A percentile compares a stretch with the other conserved stretches of the same genome.
phyloP scores from a whole-genome alignment of 2,329 filamentous ascomycete species.

The Beauveria sp. region DNA sequence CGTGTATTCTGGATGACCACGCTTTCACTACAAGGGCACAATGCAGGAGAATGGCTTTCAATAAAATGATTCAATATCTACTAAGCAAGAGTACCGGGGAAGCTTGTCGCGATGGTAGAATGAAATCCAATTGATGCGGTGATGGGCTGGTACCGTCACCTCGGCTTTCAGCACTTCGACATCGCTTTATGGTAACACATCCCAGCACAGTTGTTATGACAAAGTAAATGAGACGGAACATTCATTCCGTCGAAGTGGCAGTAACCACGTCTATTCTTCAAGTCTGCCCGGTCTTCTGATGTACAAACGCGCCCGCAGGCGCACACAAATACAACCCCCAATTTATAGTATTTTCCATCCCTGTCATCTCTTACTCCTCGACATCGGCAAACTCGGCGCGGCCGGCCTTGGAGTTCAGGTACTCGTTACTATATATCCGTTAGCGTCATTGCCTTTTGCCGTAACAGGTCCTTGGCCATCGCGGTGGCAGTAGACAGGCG shows the following conservation, averaged over 20 bases:
- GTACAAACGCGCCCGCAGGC: constrained; percentile 27
- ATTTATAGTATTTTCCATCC: constrained; percentile 17
- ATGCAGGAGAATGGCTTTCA: neutral
- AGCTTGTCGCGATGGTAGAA: no score
- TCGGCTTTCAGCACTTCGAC: neutral
- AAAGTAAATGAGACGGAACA: constrained; percentile 9
- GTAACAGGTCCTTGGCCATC: no score
- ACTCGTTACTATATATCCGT: constrained; percentile 56
- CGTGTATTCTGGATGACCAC: neutral
- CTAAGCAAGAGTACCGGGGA: no score
- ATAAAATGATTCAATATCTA: neutral
- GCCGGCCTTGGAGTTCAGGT: constrained; percentile 72
- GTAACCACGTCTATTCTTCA: constrained; percentile 8
- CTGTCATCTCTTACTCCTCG: constrained; percentile 28
- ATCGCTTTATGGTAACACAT: neutral
- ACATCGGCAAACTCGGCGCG: constrained; percentile 43
- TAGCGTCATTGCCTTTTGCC: constrained; percentile 7
- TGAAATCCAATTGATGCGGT: neutral
- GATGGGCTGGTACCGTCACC: neutral
- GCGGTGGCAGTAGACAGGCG: no score
- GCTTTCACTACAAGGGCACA: neutral
- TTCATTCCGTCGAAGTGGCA: constrained; percentile 1
- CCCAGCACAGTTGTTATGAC: neutral
- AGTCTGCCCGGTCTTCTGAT: constrained; percentile 22
- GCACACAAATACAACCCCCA: constrained; percentile 20